Base-by-base conservation (phyloP, 371 early-diverging fungal genomes). In the Mycotypha africana region DNA sequence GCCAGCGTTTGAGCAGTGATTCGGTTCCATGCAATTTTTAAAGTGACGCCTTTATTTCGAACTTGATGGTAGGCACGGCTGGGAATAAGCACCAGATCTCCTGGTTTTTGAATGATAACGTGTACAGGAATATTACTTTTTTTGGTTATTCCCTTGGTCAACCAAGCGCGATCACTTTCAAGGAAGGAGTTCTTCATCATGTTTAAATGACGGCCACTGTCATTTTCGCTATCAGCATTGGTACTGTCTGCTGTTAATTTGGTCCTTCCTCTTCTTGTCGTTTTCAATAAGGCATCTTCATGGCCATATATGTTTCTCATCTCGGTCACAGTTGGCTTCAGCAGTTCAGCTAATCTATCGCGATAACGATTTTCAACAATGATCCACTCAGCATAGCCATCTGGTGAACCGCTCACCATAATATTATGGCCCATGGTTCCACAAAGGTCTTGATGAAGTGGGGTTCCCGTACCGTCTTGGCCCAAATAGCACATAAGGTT, bases 1-100 rank as follows among this genome's bases (percentile, higher is more conserved):
- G 39, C 26, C 2, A 70, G 37, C 2, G 61, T 51, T 14, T 53
- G 38, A 1, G 61, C 38, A 5, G 70, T 63, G 1, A 53, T 44
- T 20, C 70, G 39, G 34, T 70, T 70, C 70, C 70, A 70, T 17
- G 70, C 66, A 21, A 66, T 39, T 14, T 70, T 70, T 12, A 59
- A 34, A 2, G 66, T 51, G 14, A 62, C 41, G 16, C 61, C 64
- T 1, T 28, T 30, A 21, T 70, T 70, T 16, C 61, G 40, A 2
- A 70, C 70, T 47, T 70, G 70, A 42, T 70, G 70, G 24, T 60
- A 65, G 7, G 61, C 66, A 9, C 63, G 42, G 25, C 64, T 62
- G 4, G 70, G 70, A 19, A 70, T 51, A 47, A 70, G 54, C 4
- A 70, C 66, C 5, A 70, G 33, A 30, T 70, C 70, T 1, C 70